Evolutionary conservation across 2,329 filamentous ascomycete genomes (phyloP), one percentile per base, ranked within the genome.

Genomic region (Penicillium decumbens): DNA sequence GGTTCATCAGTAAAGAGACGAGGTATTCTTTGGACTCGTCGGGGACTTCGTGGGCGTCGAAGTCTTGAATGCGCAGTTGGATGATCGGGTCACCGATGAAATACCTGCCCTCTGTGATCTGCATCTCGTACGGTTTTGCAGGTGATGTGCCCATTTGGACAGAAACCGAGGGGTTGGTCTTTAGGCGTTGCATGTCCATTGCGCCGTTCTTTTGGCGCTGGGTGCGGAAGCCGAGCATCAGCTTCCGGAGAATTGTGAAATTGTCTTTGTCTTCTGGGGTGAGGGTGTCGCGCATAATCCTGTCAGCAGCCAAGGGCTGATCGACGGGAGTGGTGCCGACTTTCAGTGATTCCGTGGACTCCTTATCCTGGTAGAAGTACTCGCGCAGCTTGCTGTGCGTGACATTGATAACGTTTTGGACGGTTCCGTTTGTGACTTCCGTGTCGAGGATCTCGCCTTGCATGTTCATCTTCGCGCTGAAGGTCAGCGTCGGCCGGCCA

Each of bases 401-500:
- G 12, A 84, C 57, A 24, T 71, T 73, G 15, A 79, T 65, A 1
- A 84, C 76, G 41, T 83, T 83, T 5, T 72, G 72, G 18, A 82
- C 66, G 8, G 68, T 75, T 1, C 81, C 81, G 28, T 78, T 73
- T 29, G 69, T 68, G 18, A 85, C 72, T 39, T 78, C 75, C 6
- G 71, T 75, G 28, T 83, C 80, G 2, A 82, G 57, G 3, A 80
- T 72, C 4, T 77, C 69, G 8, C 81, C 82, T 18, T 73, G 57
- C 1, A 63, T 55, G 52, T 80, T 73, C 35, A 85, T 61, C 50
- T 76, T 77, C 6, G 79, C 78, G 58, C 80, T 84, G 60, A 84
- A 80, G 0, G 82, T 85, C 28, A 85, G 65, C 12, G 77, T 77
- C 2, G 81, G 80, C n/a, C 80, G 73, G 38, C 77, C 67, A 6